Evolutionary conservation across 2,329 filamentous ascomycete species (phyloP).

Genomic region (Phoma sp.): DNA sequence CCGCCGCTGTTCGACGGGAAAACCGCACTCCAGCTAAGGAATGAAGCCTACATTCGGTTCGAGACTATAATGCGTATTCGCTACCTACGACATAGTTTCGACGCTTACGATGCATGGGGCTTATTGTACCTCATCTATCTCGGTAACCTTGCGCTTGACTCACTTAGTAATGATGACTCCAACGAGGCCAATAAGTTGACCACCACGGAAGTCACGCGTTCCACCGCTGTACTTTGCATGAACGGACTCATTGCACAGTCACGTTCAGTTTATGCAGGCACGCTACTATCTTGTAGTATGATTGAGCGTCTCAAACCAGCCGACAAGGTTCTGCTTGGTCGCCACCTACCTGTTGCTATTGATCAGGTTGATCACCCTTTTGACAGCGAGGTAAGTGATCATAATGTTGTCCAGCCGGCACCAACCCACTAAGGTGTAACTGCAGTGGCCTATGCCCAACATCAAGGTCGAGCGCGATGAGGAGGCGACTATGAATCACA

Average conservation of each 20-base stretch:
- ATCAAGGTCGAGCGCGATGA: slow-evolving; percentile 8
- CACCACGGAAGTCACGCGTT: slow-evolving; percentile 1
- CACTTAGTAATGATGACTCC: neutral
- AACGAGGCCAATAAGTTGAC: neutral
- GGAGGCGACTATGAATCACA: slow-evolving; percentile 10
- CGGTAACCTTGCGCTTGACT: slow-evolving; percentile 7
- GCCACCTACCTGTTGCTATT: neutral
- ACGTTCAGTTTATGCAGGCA: slow-evolving; percentile 2
- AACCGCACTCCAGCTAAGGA: neutral
- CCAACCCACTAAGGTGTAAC: neutral
- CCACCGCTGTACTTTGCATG: slow-evolving; percentile 4
- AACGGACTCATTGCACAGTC: slow-evolving; percentile 9
- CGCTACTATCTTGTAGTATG: slow-evolving; percentile 6
- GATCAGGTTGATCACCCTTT: slow-evolving; percentile 8
- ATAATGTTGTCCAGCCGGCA: neutral
- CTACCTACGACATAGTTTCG: slow-evolving; percentile 6
- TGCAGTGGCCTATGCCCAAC: slow-evolving; percentile 11
- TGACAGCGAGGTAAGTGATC: slow-evolving; percentile 3
- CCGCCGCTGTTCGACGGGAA: slow-evolving; percentile 1
- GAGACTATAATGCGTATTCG: slow-evolving; percentile 10
- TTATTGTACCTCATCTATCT: slow-evolving; percentile 9
- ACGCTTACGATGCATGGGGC: slow-evolving; percentile 9
- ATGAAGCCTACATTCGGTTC: slow-evolving; percentile 5
- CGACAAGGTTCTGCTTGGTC: slow-evolving; percentile 2
- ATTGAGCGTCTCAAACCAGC: slow-evolving; percentile 2